phyloP scores from a whole-genome alignment of 1,139 yeast genomes.

The Meyerozyma athensensis region DNA sequence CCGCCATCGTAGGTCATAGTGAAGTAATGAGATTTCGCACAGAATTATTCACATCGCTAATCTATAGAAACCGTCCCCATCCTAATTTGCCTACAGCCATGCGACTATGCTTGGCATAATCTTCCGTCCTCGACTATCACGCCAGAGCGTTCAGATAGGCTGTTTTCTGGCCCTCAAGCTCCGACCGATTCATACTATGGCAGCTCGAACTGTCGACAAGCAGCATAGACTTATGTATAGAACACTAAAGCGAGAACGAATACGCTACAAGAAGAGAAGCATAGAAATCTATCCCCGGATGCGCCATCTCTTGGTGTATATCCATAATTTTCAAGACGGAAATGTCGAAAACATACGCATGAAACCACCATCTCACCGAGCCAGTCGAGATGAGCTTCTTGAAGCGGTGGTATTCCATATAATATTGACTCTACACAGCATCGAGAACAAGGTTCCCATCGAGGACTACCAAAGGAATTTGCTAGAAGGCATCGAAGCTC shows the following conservation, averaged over 20 bases:
- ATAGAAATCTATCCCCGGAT: constrained; percentile 22
- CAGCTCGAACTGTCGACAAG: constrained; percentile 1
- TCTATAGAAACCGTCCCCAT: not conserved
- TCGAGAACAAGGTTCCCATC: not conserved
- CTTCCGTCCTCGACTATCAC: not conserved
- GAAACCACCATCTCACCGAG: not conserved
- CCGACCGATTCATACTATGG: not conserved
- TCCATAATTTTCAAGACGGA: constrained; percentile 14
- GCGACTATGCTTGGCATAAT: constrained; percentile 1
- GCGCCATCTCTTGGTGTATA: constrained; percentile 23
- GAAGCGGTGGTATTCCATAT: constrained; percentile 8
- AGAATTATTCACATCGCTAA: no score
- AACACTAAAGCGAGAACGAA: constrained; percentile 4
- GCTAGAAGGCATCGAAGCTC: not conserved
- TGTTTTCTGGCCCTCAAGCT: not conserved
- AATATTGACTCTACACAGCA: constrained; percentile 2
- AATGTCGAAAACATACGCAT: not conserved
- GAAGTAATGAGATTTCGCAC: not conserved
- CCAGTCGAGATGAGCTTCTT: constrained; percentile 5
- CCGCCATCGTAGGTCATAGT: not conserved
- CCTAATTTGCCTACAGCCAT: not conserved
- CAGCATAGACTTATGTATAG: constrained; percentile 5
- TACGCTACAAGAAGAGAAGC: constrained; percentile 13
- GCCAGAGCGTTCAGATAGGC: not conserved
- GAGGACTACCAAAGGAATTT: not conserved